Evolutionary conservation across 2,329 filamentous ascomycete genomes (phyloP).

Genomic region (Aurifilum marmelostoma): DNA sequence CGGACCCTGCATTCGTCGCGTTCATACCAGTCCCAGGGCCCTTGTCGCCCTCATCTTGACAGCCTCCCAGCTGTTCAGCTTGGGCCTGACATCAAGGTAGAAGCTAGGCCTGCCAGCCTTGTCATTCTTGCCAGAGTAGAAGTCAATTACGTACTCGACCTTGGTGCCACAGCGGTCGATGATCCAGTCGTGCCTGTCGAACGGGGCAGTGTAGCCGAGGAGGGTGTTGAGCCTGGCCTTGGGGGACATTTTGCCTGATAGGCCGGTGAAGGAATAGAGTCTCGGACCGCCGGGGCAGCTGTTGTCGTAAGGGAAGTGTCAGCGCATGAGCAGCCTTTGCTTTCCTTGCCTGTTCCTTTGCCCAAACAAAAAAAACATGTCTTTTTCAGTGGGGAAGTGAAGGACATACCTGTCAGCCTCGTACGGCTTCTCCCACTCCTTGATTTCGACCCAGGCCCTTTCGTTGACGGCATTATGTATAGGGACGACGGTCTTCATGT

Average conservation of each 20-base stretch:
- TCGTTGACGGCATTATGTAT: conserved; percentile 99
- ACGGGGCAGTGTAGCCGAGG: conserved; percentile 87
- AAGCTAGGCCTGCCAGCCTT: conserved; percentile 56
- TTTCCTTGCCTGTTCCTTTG: neutral
- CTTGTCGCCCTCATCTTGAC: conserved; percentile 66
- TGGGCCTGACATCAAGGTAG: conserved; percentile 69
- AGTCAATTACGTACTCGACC: conserved; percentile 97
- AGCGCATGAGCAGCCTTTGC: neutral
- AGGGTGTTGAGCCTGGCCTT: conserved; percentile 80
- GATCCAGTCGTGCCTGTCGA: conserved; percentile 97
- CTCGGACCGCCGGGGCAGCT: conserved; percentile 74
- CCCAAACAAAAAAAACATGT: too few species aligned
- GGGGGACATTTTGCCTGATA: conserved; percentile 72
- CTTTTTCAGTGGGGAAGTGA: neutral
- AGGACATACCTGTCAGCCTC: conserved; percentile 49
- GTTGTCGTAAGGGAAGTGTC: neutral
- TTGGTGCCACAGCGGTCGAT: conserved; percentile 85
- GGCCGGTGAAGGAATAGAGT: conserved; percentile 81
- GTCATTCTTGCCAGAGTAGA: conserved; percentile 74
- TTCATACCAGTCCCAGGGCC: conserved; percentile 53
- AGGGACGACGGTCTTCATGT: conserved; percentile 91
- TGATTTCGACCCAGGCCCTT: conserved; percentile 90
- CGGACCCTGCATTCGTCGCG: too few species aligned
- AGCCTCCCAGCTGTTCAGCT: conserved; percentile 70
- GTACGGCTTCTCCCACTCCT: conserved; percentile 80